Base-by-base conservation (phyloP, 257 asterid genomes). In the Primulina eburnea region DNA sequence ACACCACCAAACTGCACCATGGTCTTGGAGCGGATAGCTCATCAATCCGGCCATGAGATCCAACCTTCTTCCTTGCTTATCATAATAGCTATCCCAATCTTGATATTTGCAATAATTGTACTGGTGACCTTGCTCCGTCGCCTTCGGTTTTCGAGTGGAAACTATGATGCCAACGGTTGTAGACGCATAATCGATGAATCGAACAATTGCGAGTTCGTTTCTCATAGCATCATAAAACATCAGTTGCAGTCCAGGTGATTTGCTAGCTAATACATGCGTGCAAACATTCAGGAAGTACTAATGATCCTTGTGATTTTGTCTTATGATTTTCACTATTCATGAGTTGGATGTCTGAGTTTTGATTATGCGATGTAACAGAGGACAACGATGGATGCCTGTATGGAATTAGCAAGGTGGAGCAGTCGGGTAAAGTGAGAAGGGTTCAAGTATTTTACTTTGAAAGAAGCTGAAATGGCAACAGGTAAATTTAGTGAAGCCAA, bases 371-470 rank as follows among this genome's bases (percentile, higher is more conserved):
- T 16, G 35, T 52, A 35, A 38, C 72, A 82, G 93, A 74, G 2
- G 78, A 62, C 58, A 76, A 61, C 12, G 77, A 87, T 21, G 82
- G 94, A 11, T 88, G 96, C 77, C 58, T 88, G 32, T 71, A 81
- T 12, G 88, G 90, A 20, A 38, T 38, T 38, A 80, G 77, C 64
- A 76, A 72, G 65, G 43, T 81, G 29, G 78, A 33, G 5, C 76
- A 78, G 68, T 37, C 79, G 17, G n/a, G 53, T 4, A 83, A 78
- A 60, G 12, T 70, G 60, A 84, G 75, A 70, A 89, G 86, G 58
- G 85, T 85, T 7, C 96, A 86, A 80, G 90, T 82, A 3, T 89
- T 89, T 84, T 55, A 87, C 92, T 5, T 79, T 85, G 55, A 90
- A 75, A 62, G 96, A 90, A 71, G 80, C 70, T 20, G 95, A 89